Percentiles rank a stretch among this genome's conserved stretches.
These are phyloP conservation scores for Candida suzukii DNA, from an alignment of 805 yeast species.

Conservation along the genomic window DNA sequence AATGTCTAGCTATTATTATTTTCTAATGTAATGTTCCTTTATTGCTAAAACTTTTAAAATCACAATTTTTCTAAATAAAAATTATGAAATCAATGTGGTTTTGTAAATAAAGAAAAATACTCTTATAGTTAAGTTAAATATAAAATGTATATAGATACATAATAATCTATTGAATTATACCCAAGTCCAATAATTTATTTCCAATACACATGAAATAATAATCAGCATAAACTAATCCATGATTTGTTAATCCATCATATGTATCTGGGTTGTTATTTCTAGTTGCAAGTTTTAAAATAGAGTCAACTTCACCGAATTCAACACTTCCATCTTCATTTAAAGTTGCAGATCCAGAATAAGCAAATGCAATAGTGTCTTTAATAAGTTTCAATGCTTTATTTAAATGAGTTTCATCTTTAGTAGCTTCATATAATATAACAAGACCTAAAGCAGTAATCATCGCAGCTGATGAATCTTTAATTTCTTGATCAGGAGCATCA, in stretches of 20 bases:
- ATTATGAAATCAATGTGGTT: too few species aligned
- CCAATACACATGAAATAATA: conserved; percentile 24
- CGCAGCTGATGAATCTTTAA: conserved; percentile 22
- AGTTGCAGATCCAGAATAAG: conserved; percentile 1
- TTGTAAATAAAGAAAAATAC: too few species aligned
- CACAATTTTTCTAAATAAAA: too few species aligned
- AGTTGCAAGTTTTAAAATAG: conserved; percentile 20
- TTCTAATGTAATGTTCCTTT: too few species aligned
- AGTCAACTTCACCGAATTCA: conserved; percentile 15
- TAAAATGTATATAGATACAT: too few species aligned
- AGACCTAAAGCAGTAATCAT: conserved; percentile 23
- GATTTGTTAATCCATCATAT: conserved; percentile 8
- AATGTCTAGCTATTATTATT: too few species aligned
- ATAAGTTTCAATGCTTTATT: conserved; percentile 12
- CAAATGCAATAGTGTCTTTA: conserved; percentile 8
- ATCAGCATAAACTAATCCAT: conserved; percentile 26
- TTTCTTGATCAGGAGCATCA: conserved; percentile 19
- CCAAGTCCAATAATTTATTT: conserved; percentile 21
- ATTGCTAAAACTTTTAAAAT: too few species aligned
- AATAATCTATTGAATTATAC: too few species aligned
- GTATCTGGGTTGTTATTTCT: conserved; percentile 20
- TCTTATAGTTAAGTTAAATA: too few species aligned
- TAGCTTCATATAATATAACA: conserved; percentile 15
- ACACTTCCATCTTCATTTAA: conserved; percentile 3
- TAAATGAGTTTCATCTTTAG: conserved; percentile 9